Conservation (phyloP, 768 basidiomycete species). For the Boletus vermiculosoides region DNA sequence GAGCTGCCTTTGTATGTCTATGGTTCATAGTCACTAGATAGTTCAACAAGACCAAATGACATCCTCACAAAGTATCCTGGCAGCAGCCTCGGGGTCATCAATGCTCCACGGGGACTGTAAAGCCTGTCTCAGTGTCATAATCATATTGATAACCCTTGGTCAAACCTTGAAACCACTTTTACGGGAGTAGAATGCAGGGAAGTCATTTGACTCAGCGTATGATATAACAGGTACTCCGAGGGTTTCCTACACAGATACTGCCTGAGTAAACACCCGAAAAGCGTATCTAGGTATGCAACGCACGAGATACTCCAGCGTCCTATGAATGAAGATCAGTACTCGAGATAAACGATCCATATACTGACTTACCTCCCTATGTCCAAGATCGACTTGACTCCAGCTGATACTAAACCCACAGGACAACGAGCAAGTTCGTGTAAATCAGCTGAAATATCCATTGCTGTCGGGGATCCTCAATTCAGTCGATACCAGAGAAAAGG, state of each 20-base stretch:
- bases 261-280: neutral
- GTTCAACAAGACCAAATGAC: neutral
- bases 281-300: slow-evolving; percentile 13
- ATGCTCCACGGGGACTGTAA: slow-evolving; percentile 78
- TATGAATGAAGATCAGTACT: slow-evolving; percentile 27
- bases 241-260: slow-evolving; percentile 64
- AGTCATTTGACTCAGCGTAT: slow-evolving; percentile 72
- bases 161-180: slow-evolving; percentile 72
- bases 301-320: slow-evolving; percentile 80
- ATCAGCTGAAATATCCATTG: slow-evolving; percentile 95
- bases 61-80: slow-evolving; percentile 69
- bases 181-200: slow-evolving; percentile 93
- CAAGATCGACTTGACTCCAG: slow-evolving; percentile 92
- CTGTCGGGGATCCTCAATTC: slow-evolving; percentile 39
- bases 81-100: slow-evolving; percentile 61
- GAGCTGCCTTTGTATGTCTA: slow-evolving; percentile 71
- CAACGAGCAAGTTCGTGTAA: slow-evolving; percentile 85
- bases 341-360: neutral
- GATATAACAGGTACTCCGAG: slow-evolving; percentile 89
- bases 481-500: neutral
- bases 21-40: neutral
- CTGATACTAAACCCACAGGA: slow-evolving; percentile 88
- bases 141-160: neutral
- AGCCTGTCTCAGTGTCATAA: neutral
- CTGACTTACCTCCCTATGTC: slow-evolving; percentile 73